phyloP scores from a whole-genome alignment of 257 asterid genomes.

The Asclepias syriaca region DNA sequence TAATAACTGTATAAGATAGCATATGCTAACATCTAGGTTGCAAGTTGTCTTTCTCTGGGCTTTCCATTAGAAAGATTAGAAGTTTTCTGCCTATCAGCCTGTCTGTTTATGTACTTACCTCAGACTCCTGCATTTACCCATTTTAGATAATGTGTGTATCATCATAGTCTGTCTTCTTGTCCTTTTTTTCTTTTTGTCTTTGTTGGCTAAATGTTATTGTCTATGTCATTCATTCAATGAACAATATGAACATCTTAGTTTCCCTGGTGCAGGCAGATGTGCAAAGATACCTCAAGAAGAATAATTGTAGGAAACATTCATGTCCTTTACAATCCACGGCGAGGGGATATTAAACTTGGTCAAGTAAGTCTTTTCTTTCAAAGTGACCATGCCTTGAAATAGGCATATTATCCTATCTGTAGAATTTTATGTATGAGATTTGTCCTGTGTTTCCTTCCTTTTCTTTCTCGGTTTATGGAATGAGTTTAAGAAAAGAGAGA shows the following conservation, averaged over 20 bases:
- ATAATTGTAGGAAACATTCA: constrained; percentile 36
- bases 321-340: constrained; percentile 33
- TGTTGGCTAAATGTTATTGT: background rate
- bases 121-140: background rate
- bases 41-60: background rate
- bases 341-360: constrained; percentile 39
- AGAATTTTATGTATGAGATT: background rate
- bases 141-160: background rate
- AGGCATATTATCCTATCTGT: background rate
- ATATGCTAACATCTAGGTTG: background rate
- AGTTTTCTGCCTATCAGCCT: background rate
- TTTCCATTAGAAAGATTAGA: background rate
- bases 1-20: background rate
- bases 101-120: background rate
- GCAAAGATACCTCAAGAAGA: constrained; percentile 27
- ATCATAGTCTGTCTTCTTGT: background rate
- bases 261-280: constrained; percentile 33
- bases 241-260: constrained; percentile 17
- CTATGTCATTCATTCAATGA: background rate
- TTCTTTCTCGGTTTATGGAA: background rate
- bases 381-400: background rate
- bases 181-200: background rate
- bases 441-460: background rate
- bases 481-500: background rate
- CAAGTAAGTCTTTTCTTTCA: constrained; percentile 25